These are phyloP conservation scores for Pythium myriotylum DNA, from an alignment of 352 stramenopile genomes.

Conservation along the genomic window DNA sequence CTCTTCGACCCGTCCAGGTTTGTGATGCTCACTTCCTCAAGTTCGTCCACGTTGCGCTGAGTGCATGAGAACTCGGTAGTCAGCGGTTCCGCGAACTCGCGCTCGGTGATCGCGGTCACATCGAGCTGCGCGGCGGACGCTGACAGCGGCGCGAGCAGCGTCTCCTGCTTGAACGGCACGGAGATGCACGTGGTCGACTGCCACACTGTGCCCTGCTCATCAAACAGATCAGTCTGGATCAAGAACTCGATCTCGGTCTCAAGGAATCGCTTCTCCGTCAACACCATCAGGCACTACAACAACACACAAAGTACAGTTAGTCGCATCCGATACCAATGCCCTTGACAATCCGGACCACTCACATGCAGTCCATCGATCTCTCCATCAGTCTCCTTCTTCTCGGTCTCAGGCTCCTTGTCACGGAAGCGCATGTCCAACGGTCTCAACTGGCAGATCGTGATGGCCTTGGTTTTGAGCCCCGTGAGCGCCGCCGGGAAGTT, in stretches of 20 bases:
- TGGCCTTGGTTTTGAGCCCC: conserved; percentile 55
- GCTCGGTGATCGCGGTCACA: conserved; percentile 22
- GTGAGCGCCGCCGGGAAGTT: conserved; percentile 69
- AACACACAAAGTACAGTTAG: conserved; percentile 5
- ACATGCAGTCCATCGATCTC: conserved; percentile 37
- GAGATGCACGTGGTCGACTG: conserved; percentile 70
- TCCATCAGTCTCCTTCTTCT: conserved; percentile 8
- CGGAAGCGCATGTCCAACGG: conserved; percentile 72
- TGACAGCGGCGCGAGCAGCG: conserved; percentile 54
- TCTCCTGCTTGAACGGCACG: conserved; percentile 65
- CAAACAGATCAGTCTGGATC: conserved; percentile 76
- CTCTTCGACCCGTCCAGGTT: conserved; percentile 34
- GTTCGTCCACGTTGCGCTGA: conserved; percentile 51
- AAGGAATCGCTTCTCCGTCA: conserved; percentile 75
- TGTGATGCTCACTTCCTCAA: conserved; percentile 55
- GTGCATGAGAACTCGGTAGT: conserved; percentile 45
- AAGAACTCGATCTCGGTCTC: conserved; percentile 72
- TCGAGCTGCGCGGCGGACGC: conserved; percentile 44
- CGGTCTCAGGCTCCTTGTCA: conserved; percentile 19
- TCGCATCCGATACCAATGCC: conserved; percentile 4
- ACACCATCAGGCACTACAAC: conserved; percentile 71
- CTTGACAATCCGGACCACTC: conserved; percentile 13
- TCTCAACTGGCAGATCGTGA: conserved; percentile 78
- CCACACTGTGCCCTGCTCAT: conserved; percentile 73
- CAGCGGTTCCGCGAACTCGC: conserved; percentile 23